Evolutionary conservation across 176 grass and related monocot genomes (phyloP).

Genomic region (Musa acuminata): DNA sequence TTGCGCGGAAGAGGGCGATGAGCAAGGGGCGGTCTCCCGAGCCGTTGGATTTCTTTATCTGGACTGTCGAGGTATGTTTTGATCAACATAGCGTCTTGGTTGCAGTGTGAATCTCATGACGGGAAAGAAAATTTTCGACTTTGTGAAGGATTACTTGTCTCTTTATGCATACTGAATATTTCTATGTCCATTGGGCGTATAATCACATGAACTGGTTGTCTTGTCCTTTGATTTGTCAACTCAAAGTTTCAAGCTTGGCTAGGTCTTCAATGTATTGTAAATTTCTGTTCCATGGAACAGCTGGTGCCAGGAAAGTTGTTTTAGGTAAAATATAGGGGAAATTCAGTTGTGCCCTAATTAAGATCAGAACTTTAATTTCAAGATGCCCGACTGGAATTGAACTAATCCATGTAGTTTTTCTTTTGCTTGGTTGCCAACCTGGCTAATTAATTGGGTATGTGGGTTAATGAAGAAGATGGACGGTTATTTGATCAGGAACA

Average conservation of each 20-base stretch:
- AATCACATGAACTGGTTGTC: too few species aligned
- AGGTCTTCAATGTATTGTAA: too few species aligned
- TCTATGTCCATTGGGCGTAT: too few species aligned
- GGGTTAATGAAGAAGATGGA: too few species aligned
- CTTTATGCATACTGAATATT: neutral
- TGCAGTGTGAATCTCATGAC: neutral
- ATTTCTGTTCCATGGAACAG: too few species aligned
- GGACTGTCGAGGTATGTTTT: conserved; percentile 54
- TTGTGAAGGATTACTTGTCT: neutral
- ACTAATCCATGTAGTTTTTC: too few species aligned
- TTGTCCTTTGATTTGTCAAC: neutral
- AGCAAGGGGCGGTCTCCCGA: conserved; percentile 45
- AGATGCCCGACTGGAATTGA: neutral
- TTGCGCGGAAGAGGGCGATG: conserved; percentile 33
- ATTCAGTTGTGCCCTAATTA: neutral
- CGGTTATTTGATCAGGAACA: too few species aligned
- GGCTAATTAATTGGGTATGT: too few species aligned
- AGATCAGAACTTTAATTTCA: neutral
- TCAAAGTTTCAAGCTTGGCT: too few species aligned
- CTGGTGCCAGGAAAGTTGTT: neutral
- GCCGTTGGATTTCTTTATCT: conserved; percentile 66
- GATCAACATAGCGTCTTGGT: neutral
- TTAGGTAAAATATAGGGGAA: neutral
- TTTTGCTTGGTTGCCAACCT: too few species aligned
- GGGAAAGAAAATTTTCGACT: neutral